These are phyloP conservation scores for Alternaria sp. DNA, from an alignment of 2,329 filamentous ascomycete genomes.

Conservation along the genomic window DNA sequence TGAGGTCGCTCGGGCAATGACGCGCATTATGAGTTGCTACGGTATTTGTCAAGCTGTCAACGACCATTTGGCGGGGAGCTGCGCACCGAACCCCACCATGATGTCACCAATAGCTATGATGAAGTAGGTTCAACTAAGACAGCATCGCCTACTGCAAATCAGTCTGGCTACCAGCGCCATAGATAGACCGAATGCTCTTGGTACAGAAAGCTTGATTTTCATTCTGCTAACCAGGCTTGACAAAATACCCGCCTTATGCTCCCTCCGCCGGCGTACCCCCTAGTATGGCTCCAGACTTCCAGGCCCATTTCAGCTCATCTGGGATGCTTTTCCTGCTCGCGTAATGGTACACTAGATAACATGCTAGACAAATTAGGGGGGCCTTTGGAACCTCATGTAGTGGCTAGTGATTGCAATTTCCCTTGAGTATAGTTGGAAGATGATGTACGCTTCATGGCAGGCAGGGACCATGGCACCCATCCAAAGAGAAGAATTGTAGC, in stretches of 20 bases:
- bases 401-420: too few relatives aligned
- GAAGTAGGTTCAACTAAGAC: too few relatives aligned
- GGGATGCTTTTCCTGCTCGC: too few relatives aligned
- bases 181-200: not conserved
- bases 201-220: not conserved
- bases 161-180: not conserved
- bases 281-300: not conserved
- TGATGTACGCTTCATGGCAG: too few relatives aligned
- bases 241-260: too few relatives aligned
- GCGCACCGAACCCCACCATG: constrained; percentile 26
- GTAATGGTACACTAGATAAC: too few relatives aligned
- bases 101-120: constrained; percentile 22
- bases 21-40: constrained; percentile 24
- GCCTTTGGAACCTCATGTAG: too few relatives aligned
- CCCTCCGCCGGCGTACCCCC: too few relatives aligned
- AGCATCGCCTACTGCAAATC: not conserved
- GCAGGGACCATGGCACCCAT: too few relatives aligned
- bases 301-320: not conserved
- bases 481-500: too few relatives aligned
- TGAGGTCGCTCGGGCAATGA: constrained; percentile 20
- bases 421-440: too few relatives aligned
- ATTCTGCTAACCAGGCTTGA: not conserved
- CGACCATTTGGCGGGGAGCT: constrained; percentile 18
- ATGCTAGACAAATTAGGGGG: too few relatives aligned
- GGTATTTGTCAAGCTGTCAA: constrained; percentile 27